Conservation (phyloP, 177 flowering plant species). For the Telopea speciosissima region DNA sequence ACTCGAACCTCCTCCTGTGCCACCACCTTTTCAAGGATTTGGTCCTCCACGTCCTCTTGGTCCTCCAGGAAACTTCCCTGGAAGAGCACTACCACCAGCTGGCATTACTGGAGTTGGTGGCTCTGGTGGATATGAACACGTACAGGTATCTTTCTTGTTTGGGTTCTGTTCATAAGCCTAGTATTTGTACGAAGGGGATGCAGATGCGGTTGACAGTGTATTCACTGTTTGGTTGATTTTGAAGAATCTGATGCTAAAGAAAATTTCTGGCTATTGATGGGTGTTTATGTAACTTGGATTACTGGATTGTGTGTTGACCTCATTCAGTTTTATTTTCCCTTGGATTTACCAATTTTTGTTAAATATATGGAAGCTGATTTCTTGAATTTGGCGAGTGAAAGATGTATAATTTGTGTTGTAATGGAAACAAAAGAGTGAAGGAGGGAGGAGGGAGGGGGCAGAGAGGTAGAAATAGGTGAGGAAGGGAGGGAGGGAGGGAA, state of each 20-base stretch:
- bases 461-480: too few species aligned
- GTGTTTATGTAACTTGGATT: neutral
- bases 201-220: neutral
- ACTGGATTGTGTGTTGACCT: neutral
- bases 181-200: neutral
- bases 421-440: too few species aligned
- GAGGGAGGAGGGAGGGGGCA: too few species aligned
- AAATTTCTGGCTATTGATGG: neutral
- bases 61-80: conserved; percentile 29
- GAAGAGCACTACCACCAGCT: conserved; percentile 31
- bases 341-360: too few species aligned
- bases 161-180: neutral
- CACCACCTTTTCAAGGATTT: conserved; percentile 26
- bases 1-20: conserved; percentile 22
- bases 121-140: conserved; percentile 33
- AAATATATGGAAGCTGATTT: too few species aligned
- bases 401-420: too few species aligned
- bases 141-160: conserved; percentile 29
- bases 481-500: too few species aligned
- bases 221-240: neutral
- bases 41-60: conserved; percentile 18
- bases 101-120: conserved; percentile 32
- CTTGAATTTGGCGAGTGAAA: too few species aligned
- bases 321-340: neutral
- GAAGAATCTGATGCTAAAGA: neutral